Evolutionary conservation across 2,329 filamentous ascomycete genomes (phyloP), one percentile per base, ranked within the genome.

Genomic region (Colletotrichum salicis): DNA sequence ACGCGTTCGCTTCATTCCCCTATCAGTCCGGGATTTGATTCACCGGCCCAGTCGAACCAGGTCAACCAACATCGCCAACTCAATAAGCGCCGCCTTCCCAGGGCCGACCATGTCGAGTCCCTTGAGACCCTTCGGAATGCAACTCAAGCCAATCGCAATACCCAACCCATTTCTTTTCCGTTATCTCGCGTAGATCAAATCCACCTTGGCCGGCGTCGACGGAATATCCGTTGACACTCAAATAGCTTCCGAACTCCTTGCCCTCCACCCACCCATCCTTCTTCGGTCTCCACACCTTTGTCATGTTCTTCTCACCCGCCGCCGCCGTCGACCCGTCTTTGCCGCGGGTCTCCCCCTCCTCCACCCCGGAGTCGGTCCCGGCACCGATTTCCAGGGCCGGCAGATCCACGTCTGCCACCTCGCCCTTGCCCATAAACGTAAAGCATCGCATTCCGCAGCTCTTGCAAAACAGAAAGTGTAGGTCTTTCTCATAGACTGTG

Each of bases 401-500:
- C 10, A 79, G 57, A 24, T 77, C 77, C 1, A 76, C 74, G 4
- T 78, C 73, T 1, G 74, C 72, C 7, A 74, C 59, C 71, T 82
- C 82, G 2, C 80, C 78, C 35, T 80, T 73, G 0, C 83, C 83
- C 57, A 73, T 70, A 15, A 84, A 77, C 5, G 78, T 81, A 75
- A 88, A 84, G 65, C 83, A 83, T 3, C 84, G 76, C 13, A 84
- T 82, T 0, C 83, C 85, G 71, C 86, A 88, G 0, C 71, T 82
- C 62, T 80, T 82, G 77, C 86, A 88, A 72, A 86, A 88, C 70
- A 84, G 82, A 78, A 82, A 87, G 64, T 82, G 81, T 48, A 71
- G 24, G 37, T 63, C 48, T n/a, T 78, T 76, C 2, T 75, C 65
- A 65, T 61, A 24, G 67, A 80, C 81, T 5, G 76, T 78, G 68